Conservation (phyloP, 495 filamentous ascomycete genomes). For the Neurospora sp. region DNA sequence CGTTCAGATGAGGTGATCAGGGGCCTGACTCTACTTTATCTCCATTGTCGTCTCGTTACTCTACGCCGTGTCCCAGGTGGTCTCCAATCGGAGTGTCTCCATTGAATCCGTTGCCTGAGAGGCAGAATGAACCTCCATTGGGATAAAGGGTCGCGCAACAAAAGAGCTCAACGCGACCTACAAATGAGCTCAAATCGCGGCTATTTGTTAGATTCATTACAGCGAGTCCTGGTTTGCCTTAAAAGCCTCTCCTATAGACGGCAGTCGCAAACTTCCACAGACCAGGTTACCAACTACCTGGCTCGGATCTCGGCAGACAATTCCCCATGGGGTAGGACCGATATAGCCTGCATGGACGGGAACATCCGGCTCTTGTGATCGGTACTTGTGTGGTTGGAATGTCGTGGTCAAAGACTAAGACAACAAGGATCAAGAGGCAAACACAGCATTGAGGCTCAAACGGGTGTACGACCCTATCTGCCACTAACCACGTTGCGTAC, state of each 20-base stretch:
- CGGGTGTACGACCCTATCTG: not conserved
- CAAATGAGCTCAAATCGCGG: not conserved
- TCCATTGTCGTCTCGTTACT: not conserved
- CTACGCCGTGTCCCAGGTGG: not conserved
- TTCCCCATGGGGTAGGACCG: not conserved
- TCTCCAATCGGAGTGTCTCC: not conserved
- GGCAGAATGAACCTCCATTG: not conserved
- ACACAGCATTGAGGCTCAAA: not conserved
- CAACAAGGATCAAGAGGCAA: not conserved
- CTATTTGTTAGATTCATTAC: not conserved
- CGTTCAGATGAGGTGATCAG: not conserved
- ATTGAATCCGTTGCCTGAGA: not conserved
- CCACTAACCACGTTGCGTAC: not conserved
- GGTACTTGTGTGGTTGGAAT: not conserved
- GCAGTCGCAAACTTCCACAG: not conserved
- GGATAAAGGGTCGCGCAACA: not conserved
- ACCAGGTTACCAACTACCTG: not conserved
- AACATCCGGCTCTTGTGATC: not conserved
- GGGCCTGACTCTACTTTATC: not conserved
- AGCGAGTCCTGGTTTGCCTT: not conserved
- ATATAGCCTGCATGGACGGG: not conserved
- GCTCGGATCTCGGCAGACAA: not conserved
- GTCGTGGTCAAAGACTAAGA: not conserved
- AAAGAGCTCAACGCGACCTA: not conserved
- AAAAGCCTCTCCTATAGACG: not conserved